Conservation (phyloP, 108 stramenopile species). For the Pseudonitzschia delicatissima region DNA sequence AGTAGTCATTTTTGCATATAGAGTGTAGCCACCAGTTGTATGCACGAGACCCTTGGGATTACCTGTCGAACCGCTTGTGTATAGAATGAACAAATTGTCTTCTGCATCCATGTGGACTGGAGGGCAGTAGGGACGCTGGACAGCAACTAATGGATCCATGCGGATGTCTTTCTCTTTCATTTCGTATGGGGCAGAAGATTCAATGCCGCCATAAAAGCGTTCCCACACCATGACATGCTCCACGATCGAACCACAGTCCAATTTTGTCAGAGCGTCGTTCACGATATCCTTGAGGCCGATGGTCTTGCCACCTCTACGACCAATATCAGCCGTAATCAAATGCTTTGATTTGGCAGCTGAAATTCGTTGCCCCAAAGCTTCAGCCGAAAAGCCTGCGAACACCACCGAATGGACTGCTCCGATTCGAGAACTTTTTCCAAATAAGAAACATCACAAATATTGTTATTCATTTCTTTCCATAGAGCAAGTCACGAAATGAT, state of each 20-base stretch:
- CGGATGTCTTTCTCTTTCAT: slow-evolving; percentile 73
- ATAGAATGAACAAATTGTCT: slow-evolving; percentile 94
- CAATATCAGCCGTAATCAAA: slow-evolving; percentile 86
- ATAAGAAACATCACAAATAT: neutral
- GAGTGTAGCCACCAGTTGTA: slow-evolving; percentile 92
- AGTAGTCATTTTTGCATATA: slow-evolving; percentile 86
- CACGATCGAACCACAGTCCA: slow-evolving; percentile 62
- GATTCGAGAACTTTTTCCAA: slow-evolving; percentile 85
- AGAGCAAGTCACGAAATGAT: neutral
- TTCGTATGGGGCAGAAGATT: slow-evolving; percentile 35
- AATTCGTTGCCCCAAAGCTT: slow-evolving; percentile 91
- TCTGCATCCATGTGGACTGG: slow-evolving; percentile 94
- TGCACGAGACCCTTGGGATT: slow-evolving; percentile 91
- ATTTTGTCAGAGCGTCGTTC: slow-evolving; percentile 74
- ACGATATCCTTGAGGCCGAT: slow-evolving; percentile 90
- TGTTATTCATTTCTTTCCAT: neutral
- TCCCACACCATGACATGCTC: slow-evolving; percentile 89
- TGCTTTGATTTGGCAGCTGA: slow-evolving; percentile 79
- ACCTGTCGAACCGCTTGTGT: slow-evolving; percentile 96
- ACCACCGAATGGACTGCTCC: slow-evolving; percentile 97
- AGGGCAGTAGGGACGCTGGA: slow-evolving; percentile 92
- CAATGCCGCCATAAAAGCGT: slow-evolving; percentile 45
- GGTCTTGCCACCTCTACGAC: slow-evolving; percentile 79
- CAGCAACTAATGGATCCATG: slow-evolving; percentile 79
- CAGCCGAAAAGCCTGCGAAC: slow-evolving; percentile 96